Evolutionary conservation across 108 stramenopile species (phyloP), one percentile per base, ranked within the genome.

Genomic region (Schizochytrium sp.): DNA sequence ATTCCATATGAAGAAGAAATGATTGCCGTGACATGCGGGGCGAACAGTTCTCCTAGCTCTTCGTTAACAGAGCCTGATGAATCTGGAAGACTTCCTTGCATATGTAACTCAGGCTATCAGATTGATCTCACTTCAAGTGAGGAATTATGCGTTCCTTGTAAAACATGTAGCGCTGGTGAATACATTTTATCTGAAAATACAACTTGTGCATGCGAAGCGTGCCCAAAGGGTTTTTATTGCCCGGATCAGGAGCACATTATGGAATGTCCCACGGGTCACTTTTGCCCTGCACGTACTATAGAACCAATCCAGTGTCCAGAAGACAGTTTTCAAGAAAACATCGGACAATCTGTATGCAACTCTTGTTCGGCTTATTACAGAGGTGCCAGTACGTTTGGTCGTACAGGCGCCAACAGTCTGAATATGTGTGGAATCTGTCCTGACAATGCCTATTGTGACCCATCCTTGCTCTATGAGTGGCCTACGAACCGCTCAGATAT

Each of bases 191-290:
- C 64, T 44, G 5, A 69, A 69, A 0, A 0, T 8, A 44, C 64
- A 7, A 10, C 64, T 12, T 83, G 76, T 53, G 5, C 76, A n/a
- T 83, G 76, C 3, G 40, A 38, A 10, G 10, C 8, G 15, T 83
- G 76, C 53, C 76, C 76, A n/a, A 0, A 55, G 40, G 76, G 76
- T 5, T 83, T n/a, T 17, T 83, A 83, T 42, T 83, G 76, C 76
- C 76, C 76, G 28, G 76, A 83, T 50, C 76, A 83, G 53, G 76
- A 83, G 28, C 49, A n/a, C 5, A 53, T 55, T 7, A 10, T 83
- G 15, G 0, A 10, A 0, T 83, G 76, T 28, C 76, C 76, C 19
- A 53, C 53, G 50, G 76, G 76, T 5, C 76, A 83, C 76, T 49
- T n/a, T 2, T 83, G 76, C 76, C 8, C 12, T 5, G 76, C 5